Evolutionary conservation across 768 basidiomycete species (phyloP), one percentile per base, ranked within the genome.

Genomic region (Suillus paluster): DNA sequence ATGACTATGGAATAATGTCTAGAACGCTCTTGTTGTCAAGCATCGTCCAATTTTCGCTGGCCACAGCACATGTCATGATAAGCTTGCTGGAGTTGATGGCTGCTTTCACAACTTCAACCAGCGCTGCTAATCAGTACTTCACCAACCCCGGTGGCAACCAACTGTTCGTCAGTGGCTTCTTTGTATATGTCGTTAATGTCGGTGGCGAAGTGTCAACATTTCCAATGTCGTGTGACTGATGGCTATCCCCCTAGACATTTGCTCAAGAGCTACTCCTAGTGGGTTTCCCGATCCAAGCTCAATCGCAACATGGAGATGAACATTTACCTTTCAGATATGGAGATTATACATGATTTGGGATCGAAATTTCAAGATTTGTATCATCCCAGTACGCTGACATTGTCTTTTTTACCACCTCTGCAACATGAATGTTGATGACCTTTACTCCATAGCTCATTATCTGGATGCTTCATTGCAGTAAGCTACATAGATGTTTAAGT

Each of bases 291-390:
- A 14, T 11, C n/a, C 17, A 23, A 6, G 7, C n/a, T 15, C 19
- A 30, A 27, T 48, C 30, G 15, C 23, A 21, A 50, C 27, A 30
- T 10, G 21, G n/a, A 49, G 0, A 38, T 34, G 9, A 33, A 57
- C 36, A 38, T 14, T 52, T 52, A 2, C 21, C 21, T 53, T n/a
- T 64, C 33, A 70, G 70, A 64, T 71, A 4, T 73, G 69, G 69
- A 71, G 69, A 17, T 62, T 71, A 52, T 72, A 58, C 42, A 39
- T 68, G 12, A 30, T 71, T 44, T 72, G 65, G 44, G 65, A 63
- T 39, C 45, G 55, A 21, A 30, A 52, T 9, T 12, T 57, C 34
- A 30, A 3, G 49, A 36, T 68, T 7, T 71, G 71, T 46, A 25
- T 68, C 3, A 61, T 69, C 2, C 57, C 71, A 9, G 71, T 72